These are phyloP conservation scores for Umbilicus rupestris DNA, from an alignment of 164 flowering plant species.

Conservation along the genomic window DNA sequence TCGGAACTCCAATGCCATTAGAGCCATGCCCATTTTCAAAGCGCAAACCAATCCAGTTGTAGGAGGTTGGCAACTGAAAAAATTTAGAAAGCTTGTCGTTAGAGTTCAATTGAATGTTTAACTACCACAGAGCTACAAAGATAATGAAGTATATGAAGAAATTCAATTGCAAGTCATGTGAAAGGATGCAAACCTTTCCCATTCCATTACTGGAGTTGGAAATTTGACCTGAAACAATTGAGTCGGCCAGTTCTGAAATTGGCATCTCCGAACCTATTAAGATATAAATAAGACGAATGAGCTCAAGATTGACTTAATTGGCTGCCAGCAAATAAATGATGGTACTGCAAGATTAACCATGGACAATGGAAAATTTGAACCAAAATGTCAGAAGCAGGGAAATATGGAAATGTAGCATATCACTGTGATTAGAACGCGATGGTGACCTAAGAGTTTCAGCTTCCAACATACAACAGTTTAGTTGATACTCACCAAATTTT, in stretches of 20 bases:
- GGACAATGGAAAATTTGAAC: neutral
- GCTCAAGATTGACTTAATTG: neutral
- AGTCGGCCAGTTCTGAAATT: slow-evolving; percentile 55
- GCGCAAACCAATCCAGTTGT: slow-evolving; percentile 1
- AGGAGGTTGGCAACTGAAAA: slow-evolving; percentile 1
- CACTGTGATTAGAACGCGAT: too few species aligned
- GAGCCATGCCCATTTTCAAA: slow-evolving; percentile 5
- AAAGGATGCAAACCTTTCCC: slow-evolving; percentile 27
- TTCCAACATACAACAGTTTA: neutral
- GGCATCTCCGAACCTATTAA: slow-evolving; percentile 59
- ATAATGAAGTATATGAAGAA: neutral
- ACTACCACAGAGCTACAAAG: neutral
- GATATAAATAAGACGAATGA: slow-evolving; percentile 5
- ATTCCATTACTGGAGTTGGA: slow-evolving; percentile 16
- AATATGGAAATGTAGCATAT: too few species aligned
- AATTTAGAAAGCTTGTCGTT: slow-evolving; percentile 12
- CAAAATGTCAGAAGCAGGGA: too few species aligned
- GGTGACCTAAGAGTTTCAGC: neutral
- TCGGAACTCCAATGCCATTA: slow-evolving; percentile 6
- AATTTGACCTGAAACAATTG: slow-evolving; percentile 40
- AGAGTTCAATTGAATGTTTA: neutral
- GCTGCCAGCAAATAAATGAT: neutral
- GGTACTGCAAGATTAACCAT: neutral
- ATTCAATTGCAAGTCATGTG: neutral
- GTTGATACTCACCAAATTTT: slow-evolving; percentile 54